Base-by-base conservation (phyloP, 2,329 filamentous ascomycete genomes). In the Fonsecaea monophora region DNA sequence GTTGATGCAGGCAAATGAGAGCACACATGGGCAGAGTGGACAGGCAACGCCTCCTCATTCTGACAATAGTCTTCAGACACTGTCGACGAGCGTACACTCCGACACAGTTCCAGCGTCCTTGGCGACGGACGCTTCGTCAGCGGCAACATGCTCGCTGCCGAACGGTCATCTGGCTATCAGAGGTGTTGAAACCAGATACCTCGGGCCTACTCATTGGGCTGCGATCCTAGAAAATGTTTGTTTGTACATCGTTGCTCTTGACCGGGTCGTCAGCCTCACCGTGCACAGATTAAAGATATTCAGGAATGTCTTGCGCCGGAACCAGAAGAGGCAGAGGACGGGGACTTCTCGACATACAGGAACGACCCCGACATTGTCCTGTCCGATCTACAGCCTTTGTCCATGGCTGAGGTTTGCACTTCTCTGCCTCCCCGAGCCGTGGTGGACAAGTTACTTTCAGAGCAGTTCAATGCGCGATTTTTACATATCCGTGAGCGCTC, bases 181-280 rank as follows among this genome's bases (percentile, higher is more conserved):
- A 38, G 45, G 54, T 42, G 9, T 21, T 30, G 63, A 65, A 40
- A 60, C 63, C 21, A 65, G 45, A 34, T 81, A 80, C 66, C 74
- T 78, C 12, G 78, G 77, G 30, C 75, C 76, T 18, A 73, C 76
- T 38, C 79, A 81, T 63, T 81, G 79, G 79, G 74, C 75, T 38
- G 74, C 79, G 2, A 77, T 81, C 9, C 65, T 80, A 53, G 74
- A 76, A 60, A 75, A 77, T 56, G 74, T 75, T 54, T 53, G 71
- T 50, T 38, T 30, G 4, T 15, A 5, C 32, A 48, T 60, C 7
- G 40, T 21, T 18, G 4, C 40, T 30, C 34, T 18, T 7, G 6
- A n/a, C 25, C 50, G 21, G 18, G n/a, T 53, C 12, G 30, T 40
- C 40, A 34, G n/a, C 34, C 53, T 53, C 34, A 63, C 21, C 34